A percentile compares a stretch with the other conserved stretches of the same genome.
Evolutionary conservation across 495 filamentous ascomycete species (phyloP).

Genomic region (Jackrogersella minutella): DNA sequence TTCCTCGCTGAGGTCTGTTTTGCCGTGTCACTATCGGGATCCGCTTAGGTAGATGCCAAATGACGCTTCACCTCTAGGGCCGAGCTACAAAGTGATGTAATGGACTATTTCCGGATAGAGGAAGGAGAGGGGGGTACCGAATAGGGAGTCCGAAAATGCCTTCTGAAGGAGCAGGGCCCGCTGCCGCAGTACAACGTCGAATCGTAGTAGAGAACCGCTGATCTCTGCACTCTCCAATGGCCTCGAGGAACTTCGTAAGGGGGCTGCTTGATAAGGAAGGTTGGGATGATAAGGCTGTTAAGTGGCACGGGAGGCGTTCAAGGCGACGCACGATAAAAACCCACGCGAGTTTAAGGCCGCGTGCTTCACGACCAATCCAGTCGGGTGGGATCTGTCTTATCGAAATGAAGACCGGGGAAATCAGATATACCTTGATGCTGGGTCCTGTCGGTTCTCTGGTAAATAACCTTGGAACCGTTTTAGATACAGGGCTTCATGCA

Average conservation of each 20-base stretch:
- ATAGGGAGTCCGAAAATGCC: slow-evolving; percentile 17
- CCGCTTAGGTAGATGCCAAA: slow-evolving; percentile 22
- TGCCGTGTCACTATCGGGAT: slow-evolving; percentile 24
- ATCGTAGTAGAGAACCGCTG: slow-evolving; percentile 34
- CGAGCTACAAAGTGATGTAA: slow-evolving; percentile 30
- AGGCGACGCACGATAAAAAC: slow-evolving; percentile 21
- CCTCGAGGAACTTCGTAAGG: slow-evolving; percentile 16
- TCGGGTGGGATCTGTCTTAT: slow-evolving; percentile 36
- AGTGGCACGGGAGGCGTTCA: slow-evolving; percentile 26
- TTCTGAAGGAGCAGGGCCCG: slow-evolving; percentile 26
- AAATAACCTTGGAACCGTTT: slow-evolving; percentile 30
- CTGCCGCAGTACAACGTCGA: slow-evolving; percentile 31
- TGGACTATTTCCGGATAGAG: slow-evolving; percentile 15
- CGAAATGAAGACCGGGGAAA: slow-evolving; percentile 27
- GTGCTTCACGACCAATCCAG: slow-evolving; percentile 30
- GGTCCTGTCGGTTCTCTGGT: slow-evolving; percentile 34
- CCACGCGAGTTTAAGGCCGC: slow-evolving; percentile 37
- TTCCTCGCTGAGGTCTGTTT: slow-evolving; percentile 22
- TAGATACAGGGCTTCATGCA: slow-evolving; percentile 30
- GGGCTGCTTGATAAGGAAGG: slow-evolving; percentile 33
- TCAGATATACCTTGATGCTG: slow-evolving; percentile 33
- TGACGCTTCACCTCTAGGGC: slow-evolving; percentile 20
- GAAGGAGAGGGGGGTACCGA: slow-evolving; percentile 23
- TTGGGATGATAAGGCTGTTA: slow-evolving; percentile 38
- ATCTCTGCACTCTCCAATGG: slow-evolving; percentile 32